These are phyloP conservation scores for Tuber magnatum DNA, from an alignment of 495 filamentous ascomycete species.

Conservation along the genomic window DNA sequence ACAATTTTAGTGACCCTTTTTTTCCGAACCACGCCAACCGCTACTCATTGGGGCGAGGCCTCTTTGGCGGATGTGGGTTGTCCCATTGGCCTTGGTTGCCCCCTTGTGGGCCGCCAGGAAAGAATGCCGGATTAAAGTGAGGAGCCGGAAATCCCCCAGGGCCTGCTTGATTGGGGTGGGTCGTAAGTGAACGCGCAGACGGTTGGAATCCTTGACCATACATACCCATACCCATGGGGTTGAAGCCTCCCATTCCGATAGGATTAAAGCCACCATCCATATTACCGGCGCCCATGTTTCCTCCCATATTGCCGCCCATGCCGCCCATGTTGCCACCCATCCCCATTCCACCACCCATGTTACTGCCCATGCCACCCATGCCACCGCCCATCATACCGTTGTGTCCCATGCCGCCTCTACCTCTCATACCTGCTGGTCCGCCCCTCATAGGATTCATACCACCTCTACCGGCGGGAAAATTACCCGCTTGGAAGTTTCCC, in stretches of 20 bases:
- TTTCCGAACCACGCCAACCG: not conserved
- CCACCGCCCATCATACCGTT: conserved; percentile 49
- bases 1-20: not conserved
- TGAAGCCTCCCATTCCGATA: conserved; percentile 41
- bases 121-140: conserved; percentile 77
- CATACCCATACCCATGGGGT: conserved; percentile 40
- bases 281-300: conserved; percentile 57
- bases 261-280: conserved; percentile 46
- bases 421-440: conserved; percentile 52
- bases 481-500: conserved; percentile 50
- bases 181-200: conserved; percentile 39
- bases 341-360: conserved; percentile 62
- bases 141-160: conserved; percentile 43
- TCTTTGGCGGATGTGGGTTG: conserved; percentile 39
- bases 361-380: conserved; percentile 53
- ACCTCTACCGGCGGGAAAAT: conserved; percentile 47
- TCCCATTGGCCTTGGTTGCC: conserved; percentile 39
- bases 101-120: conserved; percentile 45
- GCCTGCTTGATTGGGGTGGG: conserved; percentile 35
- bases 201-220: conserved; percentile 35
- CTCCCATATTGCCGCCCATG: conserved; percentile 42
- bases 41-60: conserved; percentile 39
- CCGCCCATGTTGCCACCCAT: conserved; percentile 50
- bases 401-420: conserved; percentile 56
- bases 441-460: conserved; percentile 40